Percentiles rank a stretch among this genome's conserved stretches.
Evolutionary conservation across 192 early-diverging fungal species (phyloP).

Genomic region (Haplosporangium gracile): DNA sequence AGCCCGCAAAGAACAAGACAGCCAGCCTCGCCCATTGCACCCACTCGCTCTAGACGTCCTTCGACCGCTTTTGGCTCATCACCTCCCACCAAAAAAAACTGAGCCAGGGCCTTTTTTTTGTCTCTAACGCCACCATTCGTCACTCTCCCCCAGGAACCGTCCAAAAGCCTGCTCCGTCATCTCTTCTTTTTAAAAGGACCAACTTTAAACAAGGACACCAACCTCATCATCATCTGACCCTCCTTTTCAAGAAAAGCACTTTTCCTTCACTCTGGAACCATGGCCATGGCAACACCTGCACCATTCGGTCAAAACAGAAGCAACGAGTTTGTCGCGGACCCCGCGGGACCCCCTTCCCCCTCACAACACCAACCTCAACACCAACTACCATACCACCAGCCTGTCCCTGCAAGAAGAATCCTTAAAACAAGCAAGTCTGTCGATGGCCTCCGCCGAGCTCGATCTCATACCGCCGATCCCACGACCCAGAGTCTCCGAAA

Average conservation of each 20-base stretch:
- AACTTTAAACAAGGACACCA: background rate
- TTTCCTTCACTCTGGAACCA: background rate
- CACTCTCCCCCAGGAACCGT: background rate
- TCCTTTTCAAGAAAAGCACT: background rate
- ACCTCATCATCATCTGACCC: background rate
- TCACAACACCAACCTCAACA: conserved; percentile 11
- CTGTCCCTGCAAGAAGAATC: background rate
- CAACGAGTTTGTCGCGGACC: conserved; percentile 9
- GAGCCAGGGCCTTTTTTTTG: background rate
- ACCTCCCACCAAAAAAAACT: background rate
- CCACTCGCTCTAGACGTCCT: background rate
- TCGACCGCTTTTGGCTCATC: background rate
- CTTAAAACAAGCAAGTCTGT: conserved; percentile 52
- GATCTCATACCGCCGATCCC: conserved; percentile 45
- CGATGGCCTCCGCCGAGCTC: conserved; percentile 37
- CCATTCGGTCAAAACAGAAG: conserved; percentile 20
- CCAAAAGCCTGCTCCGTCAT: background rate
- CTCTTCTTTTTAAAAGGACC: background rate
- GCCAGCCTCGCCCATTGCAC: background rate
- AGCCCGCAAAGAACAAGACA: background rate
- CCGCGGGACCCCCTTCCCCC: background rate
- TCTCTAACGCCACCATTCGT: conserved; percentile 3
- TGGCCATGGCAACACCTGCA: conserved; percentile 41
- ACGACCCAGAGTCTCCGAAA: conserved; percentile 24
- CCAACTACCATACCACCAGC: background rate